Conservation (phyloP, 2,329 filamentous ascomycete species). For the Aspergillus costaricaensis region DNA sequence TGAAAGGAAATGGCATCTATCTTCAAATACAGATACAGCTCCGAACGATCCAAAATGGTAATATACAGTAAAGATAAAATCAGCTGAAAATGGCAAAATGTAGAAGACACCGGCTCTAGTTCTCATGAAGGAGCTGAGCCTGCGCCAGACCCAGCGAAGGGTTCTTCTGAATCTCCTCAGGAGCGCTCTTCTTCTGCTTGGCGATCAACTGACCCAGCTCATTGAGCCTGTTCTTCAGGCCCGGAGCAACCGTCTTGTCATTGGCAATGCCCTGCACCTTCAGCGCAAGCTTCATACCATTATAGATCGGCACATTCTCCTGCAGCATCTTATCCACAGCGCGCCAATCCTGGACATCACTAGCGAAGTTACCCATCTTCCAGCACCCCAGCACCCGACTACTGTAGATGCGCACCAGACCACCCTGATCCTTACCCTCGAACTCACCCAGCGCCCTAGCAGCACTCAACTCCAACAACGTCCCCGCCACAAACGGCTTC, state of each 20-base stretch:
- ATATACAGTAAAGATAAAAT: constrained; percentile 25
- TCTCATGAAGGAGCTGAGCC: constrained; percentile 18
- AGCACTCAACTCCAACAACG: constrained; percentile 49
- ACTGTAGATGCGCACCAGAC: constrained; percentile 44
- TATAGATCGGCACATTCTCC: constrained; percentile 40
- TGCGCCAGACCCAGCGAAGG: constrained; percentile 27
- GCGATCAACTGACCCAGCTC: constrained; percentile 58
- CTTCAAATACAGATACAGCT: constrained; percentile 25
- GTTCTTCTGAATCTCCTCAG: constrained; percentile 19
- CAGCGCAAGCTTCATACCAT: constrained; percentile 45
- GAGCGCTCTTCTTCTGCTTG: constrained; percentile 20
- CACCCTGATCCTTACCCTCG: constrained; percentile 42
- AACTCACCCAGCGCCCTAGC: constrained; percentile 42
- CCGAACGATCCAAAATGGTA: constrained; percentile 22
- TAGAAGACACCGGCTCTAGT: constrained; percentile 1
- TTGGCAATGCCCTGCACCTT: constrained; percentile 34
- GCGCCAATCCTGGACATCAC: constrained; percentile 23
- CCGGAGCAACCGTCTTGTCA: constrained; percentile 26
- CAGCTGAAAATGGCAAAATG: neutral
- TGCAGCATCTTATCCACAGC: constrained; percentile 29
- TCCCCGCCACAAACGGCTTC: constrained; percentile 45
- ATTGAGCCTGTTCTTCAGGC: constrained; percentile 27
- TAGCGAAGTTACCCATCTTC: constrained; percentile 29
- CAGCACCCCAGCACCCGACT: constrained; percentile 40
- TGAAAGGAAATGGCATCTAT: constrained; percentile 19